A percentile compares a stretch with the other conserved stretches of the same genome.
Evolutionary conservation across 495 filamentous ascomycete species (phyloP).

Genomic region (Penicillium samsonianum): DNA sequence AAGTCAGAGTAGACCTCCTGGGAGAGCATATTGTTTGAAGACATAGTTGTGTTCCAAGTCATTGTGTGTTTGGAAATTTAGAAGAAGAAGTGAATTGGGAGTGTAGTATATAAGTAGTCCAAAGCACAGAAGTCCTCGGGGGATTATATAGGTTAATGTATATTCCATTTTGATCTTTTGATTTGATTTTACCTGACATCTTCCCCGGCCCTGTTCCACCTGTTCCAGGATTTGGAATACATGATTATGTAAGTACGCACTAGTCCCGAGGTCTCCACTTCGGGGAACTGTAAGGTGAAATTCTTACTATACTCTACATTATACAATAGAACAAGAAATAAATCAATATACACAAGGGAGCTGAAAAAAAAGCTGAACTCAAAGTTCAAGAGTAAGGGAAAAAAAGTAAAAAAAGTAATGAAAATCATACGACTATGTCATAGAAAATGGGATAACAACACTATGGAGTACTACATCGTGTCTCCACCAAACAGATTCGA

Average conservation of each 20-base stretch:
- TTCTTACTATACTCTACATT: neutral
- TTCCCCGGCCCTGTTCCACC: neutral
- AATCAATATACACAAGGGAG: neutral
- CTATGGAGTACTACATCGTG: neutral
- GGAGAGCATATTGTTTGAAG: slow-evolving; percentile 1
- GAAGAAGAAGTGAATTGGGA: neutral
- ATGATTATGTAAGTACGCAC: slow-evolving; percentile 17
- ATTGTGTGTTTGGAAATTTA: slow-evolving; percentile 26
- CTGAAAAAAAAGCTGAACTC: neutral
- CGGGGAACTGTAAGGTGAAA: neutral
- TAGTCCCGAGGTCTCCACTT: neutral
- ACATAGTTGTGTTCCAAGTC: slow-evolving; percentile 37
- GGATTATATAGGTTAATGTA: slow-evolving; percentile 9
- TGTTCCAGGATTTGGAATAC: slow-evolving; percentile 14
- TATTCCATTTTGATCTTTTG: neutral
- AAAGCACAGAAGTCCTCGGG: neutral
- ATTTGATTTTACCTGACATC: slow-evolving; percentile 20
- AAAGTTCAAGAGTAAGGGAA: neutral
- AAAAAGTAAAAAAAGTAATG: neutral
- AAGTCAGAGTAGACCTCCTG: slow-evolving; percentile 40
- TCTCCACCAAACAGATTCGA: slow-evolving; percentile 22
- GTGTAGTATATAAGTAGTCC: neutral
- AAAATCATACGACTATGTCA: neutral
- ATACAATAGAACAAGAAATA: neutral
- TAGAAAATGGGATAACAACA: neutral